Percentiles rank a stretch among this genome's conserved stretches.
Conservation (phyloP, 2,329 filamentous ascomycete species). For the Epichloe bromicola region DNA sequence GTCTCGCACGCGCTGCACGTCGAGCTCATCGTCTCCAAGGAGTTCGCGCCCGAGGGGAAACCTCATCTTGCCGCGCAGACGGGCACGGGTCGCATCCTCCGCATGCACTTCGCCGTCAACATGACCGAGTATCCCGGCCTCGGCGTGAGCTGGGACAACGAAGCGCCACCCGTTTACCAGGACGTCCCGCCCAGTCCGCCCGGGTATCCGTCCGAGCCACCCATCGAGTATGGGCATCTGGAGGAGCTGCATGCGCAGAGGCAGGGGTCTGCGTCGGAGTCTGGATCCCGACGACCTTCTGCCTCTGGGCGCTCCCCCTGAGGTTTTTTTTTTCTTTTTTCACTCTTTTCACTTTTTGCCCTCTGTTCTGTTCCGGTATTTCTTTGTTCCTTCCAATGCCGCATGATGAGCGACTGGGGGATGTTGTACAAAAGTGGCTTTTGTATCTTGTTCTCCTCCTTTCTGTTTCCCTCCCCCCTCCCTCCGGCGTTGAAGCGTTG, state of each 20-base stretch:
- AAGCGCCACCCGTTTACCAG: constrained; percentile 85
- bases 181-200: constrained; percentile 84
- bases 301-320: constrained; percentile 2
- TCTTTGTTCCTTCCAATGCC: background rate
- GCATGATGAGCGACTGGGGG: too few species aligned
- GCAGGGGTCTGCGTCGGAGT: constrained; percentile 1
- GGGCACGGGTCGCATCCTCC: constrained; percentile 76
- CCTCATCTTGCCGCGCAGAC: constrained; percentile 64
- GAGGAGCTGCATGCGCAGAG: constrained; percentile 17
- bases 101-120: constrained; percentile 78
- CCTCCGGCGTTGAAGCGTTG: background rate
- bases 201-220: constrained; percentile 36
- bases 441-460: too few species aligned
- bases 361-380: background rate
- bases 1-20: constrained; percentile 78
- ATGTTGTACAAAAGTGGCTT: too few species aligned
- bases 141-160: constrained; percentile 94
- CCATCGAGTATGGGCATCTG: constrained; percentile 27
- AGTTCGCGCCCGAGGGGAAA: constrained; percentile 64
- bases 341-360: background rate
- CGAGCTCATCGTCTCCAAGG: constrained; percentile 88
- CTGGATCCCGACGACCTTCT: constrained; percentile 3
- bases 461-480: background rate
- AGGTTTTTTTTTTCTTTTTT: background rate
- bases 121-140: constrained; percentile 76